These are phyloP conservation scores for Scortechinia acanthostroma DNA, from an alignment of 2,329 filamentous ascomycete genomes.

Conservation along the genomic window DNA sequence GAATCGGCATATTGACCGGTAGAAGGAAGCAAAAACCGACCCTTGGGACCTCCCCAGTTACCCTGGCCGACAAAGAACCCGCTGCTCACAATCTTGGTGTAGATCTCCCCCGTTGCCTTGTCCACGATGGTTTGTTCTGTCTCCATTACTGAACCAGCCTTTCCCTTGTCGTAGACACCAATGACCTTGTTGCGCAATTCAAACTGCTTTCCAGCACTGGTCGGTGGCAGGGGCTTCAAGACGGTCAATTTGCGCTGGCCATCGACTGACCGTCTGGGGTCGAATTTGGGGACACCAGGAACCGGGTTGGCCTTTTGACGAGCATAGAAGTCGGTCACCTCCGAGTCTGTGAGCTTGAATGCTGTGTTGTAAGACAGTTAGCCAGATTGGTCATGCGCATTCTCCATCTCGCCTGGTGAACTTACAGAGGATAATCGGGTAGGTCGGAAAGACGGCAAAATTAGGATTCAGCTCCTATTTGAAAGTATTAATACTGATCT, in stretches of 20 bases:
- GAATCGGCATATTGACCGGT: conserved; percentile 15
- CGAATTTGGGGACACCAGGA: conserved; percentile 59
- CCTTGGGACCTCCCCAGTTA: conserved; percentile 84
- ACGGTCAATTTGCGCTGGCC: conserved; percentile 61
- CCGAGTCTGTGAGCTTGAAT: conserved; percentile 60
- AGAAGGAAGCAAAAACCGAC: too few relatives aligned
- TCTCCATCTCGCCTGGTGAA: conserved; percentile 6
- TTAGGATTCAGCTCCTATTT: conserved; percentile 75
- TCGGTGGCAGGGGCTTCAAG: conserved; percentile 54
- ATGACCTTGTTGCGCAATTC: conserved; percentile 58
- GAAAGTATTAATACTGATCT: background rate
- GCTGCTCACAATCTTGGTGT: conserved; percentile 48
- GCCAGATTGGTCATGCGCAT: background rate
- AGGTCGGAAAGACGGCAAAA: conserved; percentile 84
- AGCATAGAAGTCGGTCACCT: conserved; percentile 67
- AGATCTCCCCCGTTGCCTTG: conserved; percentile 49
- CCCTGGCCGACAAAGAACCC: conserved; percentile 65
- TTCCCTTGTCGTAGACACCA: conserved; percentile 70
- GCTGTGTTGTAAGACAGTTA: conserved; percentile 24
- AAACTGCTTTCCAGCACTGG: conserved; percentile 52
- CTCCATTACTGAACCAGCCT: conserved; percentile 61
- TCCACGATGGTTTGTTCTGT: conserved; percentile 61
- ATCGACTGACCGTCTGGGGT: conserved; percentile 55
- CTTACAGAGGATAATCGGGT: conserved; percentile 72
- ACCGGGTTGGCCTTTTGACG: conserved; percentile 43